These are phyloP conservation scores for Lichenothelia convexa DNA, from an alignment of 495 filamentous ascomycete species.

Conservation along the genomic window DNA sequence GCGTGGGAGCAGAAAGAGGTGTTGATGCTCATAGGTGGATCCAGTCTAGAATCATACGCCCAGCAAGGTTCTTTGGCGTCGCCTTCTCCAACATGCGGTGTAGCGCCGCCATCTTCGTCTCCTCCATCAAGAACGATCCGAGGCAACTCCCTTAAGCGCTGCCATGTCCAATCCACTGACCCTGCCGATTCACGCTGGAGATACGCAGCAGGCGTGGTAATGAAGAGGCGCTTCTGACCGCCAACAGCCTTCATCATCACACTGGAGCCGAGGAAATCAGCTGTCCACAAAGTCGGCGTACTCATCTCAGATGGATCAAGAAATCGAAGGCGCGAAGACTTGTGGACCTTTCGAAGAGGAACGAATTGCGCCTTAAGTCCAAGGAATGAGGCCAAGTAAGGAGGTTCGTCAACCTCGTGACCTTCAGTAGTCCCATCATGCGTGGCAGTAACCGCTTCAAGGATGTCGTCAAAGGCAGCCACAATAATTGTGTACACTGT, in stretches of 20 bases:
- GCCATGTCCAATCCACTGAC: slow-evolving; percentile 40
- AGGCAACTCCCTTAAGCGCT: slow-evolving; percentile 37
- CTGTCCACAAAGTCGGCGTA: slow-evolving; percentile 46
- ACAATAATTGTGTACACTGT: slow-evolving; percentile 41
- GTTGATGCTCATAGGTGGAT: slow-evolving; percentile 25
- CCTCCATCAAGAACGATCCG: slow-evolving; percentile 31
- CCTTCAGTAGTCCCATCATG: slow-evolving; percentile 1
- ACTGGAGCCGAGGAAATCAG: slow-evolving; percentile 41
- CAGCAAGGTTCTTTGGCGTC: slow-evolving; percentile 40
- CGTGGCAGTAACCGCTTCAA: slow-evolving; percentile 18
- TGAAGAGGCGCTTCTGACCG: slow-evolving; percentile 39
- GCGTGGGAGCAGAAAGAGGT: slow-evolving; percentile 23
- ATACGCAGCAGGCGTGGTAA: slow-evolving; percentile 48
- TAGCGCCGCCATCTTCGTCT: slow-evolving; percentile 14
- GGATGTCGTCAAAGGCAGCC: slow-evolving; percentile 36
- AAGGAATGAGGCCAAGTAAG: slow-evolving; percentile 8
- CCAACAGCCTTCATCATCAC: slow-evolving; percentile 40
- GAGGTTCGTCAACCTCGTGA: background rate
- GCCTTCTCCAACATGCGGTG: slow-evolving; percentile 30
- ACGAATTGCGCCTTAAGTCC: slow-evolving; percentile 37
- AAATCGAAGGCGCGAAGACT: slow-evolving; percentile 46
- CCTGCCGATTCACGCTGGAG: slow-evolving; percentile 30
- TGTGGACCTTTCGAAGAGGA: slow-evolving; percentile 51
- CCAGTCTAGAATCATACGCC: slow-evolving; percentile 33
- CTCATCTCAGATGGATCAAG: slow-evolving; percentile 45